Evolutionary conservation across 306 rosid species (phyloP).

Genomic region (Sicyos edulis): DNA sequence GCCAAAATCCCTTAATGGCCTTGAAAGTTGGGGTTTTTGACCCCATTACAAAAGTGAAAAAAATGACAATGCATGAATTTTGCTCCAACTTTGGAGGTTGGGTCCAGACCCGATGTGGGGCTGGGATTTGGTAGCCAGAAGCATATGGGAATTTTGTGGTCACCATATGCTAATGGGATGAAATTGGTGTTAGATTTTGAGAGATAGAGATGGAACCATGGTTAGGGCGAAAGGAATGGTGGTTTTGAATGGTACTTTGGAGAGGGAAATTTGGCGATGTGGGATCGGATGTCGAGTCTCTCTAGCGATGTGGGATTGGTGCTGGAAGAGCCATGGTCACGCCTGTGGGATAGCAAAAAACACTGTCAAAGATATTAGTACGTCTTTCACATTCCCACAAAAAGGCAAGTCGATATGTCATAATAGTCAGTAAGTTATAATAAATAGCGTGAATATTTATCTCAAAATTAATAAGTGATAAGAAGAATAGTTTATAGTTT

Average conservation of each 20-base stretch:
- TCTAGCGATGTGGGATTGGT: constrained; percentile 85
- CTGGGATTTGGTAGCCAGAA: constrained; percentile 22
- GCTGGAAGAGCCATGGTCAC: constrained; percentile 78
- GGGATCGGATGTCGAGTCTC: constrained; percentile 12
- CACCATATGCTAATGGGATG: constrained; percentile 29
- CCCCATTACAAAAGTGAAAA: not conserved
- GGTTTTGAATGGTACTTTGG: constrained; percentile 28
- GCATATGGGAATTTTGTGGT: not conserved
- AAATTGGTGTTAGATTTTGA: constrained; percentile 42
- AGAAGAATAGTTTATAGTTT: too few species aligned
- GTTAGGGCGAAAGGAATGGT: constrained; percentile 72
- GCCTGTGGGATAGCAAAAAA: constrained; percentile 99
- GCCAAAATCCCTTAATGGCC: not conserved
- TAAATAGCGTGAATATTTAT: too few species aligned
- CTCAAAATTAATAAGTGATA: too few species aligned
- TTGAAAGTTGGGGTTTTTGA: not conserved
- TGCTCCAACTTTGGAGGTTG: constrained; percentile 42
- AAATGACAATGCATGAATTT: constrained; percentile 68
- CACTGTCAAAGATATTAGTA: constrained; percentile 96
- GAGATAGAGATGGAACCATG: constrained; percentile 86
- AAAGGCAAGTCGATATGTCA: too few species aligned
- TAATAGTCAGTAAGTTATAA: too few species aligned
- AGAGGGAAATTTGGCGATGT: constrained; percentile 33
- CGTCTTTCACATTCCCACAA: constrained; percentile 12
- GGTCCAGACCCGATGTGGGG: constrained; percentile 51